Percentiles rank a stretch among this genome's conserved stretches.
phyloP scores from a whole-genome alignment of 176 grass and related monocot genomes.

The Aegilops speltoides region DNA sequence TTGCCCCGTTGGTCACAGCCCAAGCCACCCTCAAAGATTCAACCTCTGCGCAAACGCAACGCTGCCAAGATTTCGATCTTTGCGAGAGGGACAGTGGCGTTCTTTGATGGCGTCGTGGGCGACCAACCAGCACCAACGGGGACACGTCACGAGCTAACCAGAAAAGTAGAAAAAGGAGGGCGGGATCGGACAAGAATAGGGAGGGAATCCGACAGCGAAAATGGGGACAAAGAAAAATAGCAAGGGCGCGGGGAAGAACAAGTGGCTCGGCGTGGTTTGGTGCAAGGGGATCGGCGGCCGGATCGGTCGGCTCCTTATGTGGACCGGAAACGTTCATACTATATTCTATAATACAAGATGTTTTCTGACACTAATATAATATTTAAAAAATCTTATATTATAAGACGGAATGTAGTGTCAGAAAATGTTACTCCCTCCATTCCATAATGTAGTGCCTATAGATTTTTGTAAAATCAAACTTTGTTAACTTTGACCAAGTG shows the following conservation, averaged over 20 bases:
- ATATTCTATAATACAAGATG: no score
- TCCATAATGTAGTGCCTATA: no score
- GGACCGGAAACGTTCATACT: background rate
- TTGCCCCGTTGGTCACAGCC: slow-evolving; percentile 9
- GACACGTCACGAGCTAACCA: slow-evolving; percentile 18
- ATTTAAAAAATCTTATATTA: no score
- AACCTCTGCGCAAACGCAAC: background rate
- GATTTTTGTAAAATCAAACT: no score
- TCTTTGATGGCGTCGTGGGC: slow-evolving; percentile 10
- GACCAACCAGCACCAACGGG: background rate
- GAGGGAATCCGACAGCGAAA: background rate
- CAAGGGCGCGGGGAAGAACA: background rate
- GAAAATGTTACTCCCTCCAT: no score
- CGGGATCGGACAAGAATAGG: slow-evolving; percentile 19
- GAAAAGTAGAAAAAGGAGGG: background rate
- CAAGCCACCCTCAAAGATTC: background rate
- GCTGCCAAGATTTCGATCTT: slow-evolving; percentile 28
- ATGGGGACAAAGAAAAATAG: background rate
- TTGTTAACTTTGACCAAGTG: no score
- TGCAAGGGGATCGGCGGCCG: background rate
- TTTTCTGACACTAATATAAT: no score
- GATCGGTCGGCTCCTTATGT: background rate
- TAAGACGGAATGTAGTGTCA: no score
- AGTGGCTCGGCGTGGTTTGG: background rate
- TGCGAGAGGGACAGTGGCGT: background rate